A percentile compares a stretch with the other conserved stretches of the same genome.
These are phyloP conservation scores for Oryza meyeriana DNA, from an alignment of 176 grass and related monocot species.

Conservation along the genomic window DNA sequence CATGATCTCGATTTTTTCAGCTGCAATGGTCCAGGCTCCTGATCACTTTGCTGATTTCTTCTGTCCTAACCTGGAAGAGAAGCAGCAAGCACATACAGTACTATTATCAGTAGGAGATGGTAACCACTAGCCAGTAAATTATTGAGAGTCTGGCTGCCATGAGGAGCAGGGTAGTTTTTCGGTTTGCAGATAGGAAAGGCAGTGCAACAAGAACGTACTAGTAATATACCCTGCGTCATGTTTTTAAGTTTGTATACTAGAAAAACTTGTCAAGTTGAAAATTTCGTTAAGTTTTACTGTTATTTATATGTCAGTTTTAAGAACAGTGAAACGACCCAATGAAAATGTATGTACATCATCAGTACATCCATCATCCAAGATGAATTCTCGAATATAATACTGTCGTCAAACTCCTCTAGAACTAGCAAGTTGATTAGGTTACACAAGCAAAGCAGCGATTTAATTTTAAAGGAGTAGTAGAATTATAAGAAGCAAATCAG, in stretches of 20 bases:
- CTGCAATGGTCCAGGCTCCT: neutral
- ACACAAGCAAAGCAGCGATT: neutral
- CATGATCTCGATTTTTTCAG: neutral
- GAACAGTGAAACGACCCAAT: neutral
- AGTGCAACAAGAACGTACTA: neutral
- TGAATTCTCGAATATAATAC: neutral
- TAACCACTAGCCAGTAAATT: neutral
- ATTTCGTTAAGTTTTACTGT: neutral
- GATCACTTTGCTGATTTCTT: neutral
- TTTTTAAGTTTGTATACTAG: neutral
- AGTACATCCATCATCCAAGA: neutral
- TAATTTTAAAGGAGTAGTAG: neutral
- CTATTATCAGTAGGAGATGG: neutral
- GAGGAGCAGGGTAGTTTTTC: neutral
- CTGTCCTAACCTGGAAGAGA: neutral
- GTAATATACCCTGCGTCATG: neutral
- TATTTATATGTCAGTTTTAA: neutral
- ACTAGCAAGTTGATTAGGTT: neutral
- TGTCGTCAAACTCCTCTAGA: neutral
- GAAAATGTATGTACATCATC: neutral
- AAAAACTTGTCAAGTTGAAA: neutral
- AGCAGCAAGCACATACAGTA: neutral
- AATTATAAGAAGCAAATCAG: neutral
- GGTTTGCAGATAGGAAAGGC: neutral
- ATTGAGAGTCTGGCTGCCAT: neutral